Evolutionary conservation across 2,329 filamentous ascomycete genomes (phyloP).

Genomic region (Phoma sp.): DNA sequence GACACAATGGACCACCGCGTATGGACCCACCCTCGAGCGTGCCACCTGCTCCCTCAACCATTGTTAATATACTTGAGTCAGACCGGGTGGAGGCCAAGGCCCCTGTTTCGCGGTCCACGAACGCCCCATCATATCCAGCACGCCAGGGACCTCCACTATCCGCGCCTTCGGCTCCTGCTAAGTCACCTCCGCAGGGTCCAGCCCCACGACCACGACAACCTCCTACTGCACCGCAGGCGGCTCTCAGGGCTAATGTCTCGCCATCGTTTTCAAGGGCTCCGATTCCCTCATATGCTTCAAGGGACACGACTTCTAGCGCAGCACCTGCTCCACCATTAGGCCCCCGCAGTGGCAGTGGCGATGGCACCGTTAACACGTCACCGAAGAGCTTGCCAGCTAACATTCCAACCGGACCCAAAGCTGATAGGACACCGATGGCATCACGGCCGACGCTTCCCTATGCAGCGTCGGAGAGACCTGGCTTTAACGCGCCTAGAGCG

Average conservation of each 20-base stretch:
- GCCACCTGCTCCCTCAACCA: conserved; percentile 21
- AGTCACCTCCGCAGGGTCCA: conserved; percentile 42
- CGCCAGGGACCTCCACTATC: conserved; percentile 20
- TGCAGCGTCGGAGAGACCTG: conserved; percentile 36
- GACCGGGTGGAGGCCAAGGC: conserved; percentile 27
- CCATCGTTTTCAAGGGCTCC: conserved; percentile 43
- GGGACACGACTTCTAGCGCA: conserved; percentile 40
- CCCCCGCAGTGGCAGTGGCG: conserved; percentile 31
- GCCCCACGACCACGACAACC: conserved; percentile 37
- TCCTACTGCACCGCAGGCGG: conserved; percentile 45
- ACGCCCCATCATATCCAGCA: conserved; percentile 14
- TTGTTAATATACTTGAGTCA: conserved; percentile 11
- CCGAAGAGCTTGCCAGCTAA: conserved; percentile 46
- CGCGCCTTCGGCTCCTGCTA: conserved; percentile 21
- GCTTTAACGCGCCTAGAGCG: conserved; percentile 39
- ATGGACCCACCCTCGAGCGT: conserved; percentile 32
- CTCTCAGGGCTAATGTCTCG: conserved; percentile 40
- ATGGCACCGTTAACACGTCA: conserved; percentile 41
- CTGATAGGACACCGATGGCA: conserved; percentile 42
- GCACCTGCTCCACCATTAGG: conserved; percentile 32
- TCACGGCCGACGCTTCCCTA: conserved; percentile 43
- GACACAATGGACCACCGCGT: conserved; percentile 24
- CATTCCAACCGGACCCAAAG: conserved; percentile 52
- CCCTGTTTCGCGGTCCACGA: conserved; percentile 1
- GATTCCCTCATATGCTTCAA: conserved; percentile 31